Conservation (phyloP, 176 grass and related monocot genomes). For the Chrysopogon serrulatus region DNA sequence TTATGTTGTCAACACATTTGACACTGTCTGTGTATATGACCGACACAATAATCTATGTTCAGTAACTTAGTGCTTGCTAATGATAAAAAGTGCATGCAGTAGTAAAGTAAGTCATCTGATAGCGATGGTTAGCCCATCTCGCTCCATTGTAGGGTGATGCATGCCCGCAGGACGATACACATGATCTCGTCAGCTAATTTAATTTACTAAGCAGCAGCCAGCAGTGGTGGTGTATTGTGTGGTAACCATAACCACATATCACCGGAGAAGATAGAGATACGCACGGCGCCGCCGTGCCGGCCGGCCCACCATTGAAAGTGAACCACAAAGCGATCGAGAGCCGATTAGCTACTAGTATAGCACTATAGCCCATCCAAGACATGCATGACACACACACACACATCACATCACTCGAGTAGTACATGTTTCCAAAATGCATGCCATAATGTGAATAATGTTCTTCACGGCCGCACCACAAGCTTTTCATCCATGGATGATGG, state of each 20-base stretch:
- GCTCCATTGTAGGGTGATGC: too few species aligned
- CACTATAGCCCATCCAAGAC: not conserved
- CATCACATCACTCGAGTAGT: slow-evolving; percentile 10
- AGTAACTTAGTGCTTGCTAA: too few species aligned
- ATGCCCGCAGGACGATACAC: not conserved
- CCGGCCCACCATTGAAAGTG: slow-evolving; percentile 16
- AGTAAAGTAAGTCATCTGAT: too few species aligned
- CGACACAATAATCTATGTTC: too few species aligned
- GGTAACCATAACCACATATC: not conserved
- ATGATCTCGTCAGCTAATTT: not conserved
- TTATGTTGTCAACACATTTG: too few species aligned
- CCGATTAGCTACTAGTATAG: not conserved
- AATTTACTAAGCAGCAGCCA: not conserved
- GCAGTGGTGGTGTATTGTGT: too few species aligned
- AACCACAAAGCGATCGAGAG: not conserved
- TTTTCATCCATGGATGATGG: not conserved
- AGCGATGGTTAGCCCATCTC: too few species aligned
- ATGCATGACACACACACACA: not conserved
- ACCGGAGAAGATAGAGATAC: not conserved
- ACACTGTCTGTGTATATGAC: too few species aligned
- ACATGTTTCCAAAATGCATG: slow-evolving; percentile 14
- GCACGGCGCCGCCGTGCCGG: not conserved
- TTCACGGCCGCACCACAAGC: not conserved
- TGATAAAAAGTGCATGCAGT: too few species aligned
- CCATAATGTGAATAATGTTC: slow-evolving; percentile 5